Conservation (phyloP, 768 basidiomycete species). For the Pisolithus microcarpus region DNA sequence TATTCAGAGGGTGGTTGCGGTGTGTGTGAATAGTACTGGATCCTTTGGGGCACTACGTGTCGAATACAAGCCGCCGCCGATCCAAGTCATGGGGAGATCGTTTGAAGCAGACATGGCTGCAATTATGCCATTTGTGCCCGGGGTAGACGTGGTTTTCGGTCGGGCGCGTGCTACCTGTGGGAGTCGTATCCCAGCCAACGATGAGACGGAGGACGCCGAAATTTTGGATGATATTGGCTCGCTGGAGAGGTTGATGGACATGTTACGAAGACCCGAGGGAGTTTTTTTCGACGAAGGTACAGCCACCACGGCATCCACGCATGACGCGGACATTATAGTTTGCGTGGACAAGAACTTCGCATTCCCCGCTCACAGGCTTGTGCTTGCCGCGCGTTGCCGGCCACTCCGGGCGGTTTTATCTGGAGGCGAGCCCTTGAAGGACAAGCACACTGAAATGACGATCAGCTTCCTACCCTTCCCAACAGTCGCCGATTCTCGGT, state of each 20-base stretch:
- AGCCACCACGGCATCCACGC: background rate
- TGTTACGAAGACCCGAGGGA: background rate
- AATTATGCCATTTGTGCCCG: conserved; percentile 52
- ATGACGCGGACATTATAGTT: conserved; percentile 59
- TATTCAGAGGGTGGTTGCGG: conserved; percentile 78
- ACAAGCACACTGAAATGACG: conserved; percentile 24
- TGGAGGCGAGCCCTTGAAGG: conserved; percentile 24
- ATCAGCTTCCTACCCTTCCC: conserved; percentile 19
- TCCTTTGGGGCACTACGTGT: conserved; percentile 80
- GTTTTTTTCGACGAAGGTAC: conserved; percentile 4
- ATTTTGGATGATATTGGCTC: conserved; percentile 31
- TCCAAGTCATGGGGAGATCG: conserved; percentile 47
- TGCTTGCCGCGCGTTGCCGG: conserved; percentile 57
- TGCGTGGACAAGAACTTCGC: conserved; percentile 35
- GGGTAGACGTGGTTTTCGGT: background rate
- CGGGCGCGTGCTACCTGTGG: background rate
- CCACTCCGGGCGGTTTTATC: conserved; percentile 39
- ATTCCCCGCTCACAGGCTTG: conserved; percentile 56
- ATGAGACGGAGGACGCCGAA: conserved; percentile 33
- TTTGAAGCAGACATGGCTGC: conserved; percentile 60
- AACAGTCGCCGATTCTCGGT: background rate
- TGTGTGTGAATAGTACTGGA: conserved; percentile 81
- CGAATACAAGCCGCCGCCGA: conserved; percentile 54
- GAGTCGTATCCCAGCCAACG: conserved; percentile 17
- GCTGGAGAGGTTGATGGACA: conserved; percentile 18